Evolutionary conservation across 257 asterid species (phyloP), one percentile per base, ranked within the genome.

Genomic region (Sherardia arvensis): DNA sequence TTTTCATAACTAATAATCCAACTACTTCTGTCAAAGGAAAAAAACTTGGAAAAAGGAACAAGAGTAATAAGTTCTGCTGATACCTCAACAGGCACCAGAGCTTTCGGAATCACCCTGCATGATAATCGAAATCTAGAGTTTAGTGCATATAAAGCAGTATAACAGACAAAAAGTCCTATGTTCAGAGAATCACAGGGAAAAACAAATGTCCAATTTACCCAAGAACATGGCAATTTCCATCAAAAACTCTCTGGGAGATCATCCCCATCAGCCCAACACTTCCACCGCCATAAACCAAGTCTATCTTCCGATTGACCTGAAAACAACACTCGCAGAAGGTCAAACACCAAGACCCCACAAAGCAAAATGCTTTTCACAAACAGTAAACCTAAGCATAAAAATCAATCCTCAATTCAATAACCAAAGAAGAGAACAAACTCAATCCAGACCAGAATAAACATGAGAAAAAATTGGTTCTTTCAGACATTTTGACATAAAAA

Each of bases 261-360:
- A 90, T 73, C 47, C 99, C 99, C 97, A 93, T 93, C 64, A 93
- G 82, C 67, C 99, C 99, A 65, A 90, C 74, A 78, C 97, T 93
- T 53, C 99, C 99, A 74, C 99, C 99, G 12, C 97, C 99, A 78
- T 93, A 93, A 26, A 93, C 99, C 83, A 93, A 77, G 74, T 84
- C 79, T 76, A 93, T 83, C 77, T 84, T 93, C 83, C 96, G 88
- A 69, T 64, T 72, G 75, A 90, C 95, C 99, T 93, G 80, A 79
- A 78, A 66, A 56, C 56, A 73, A 56, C 71, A 69, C 33, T 40
- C 66, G 67, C 54, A 21, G 62, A 63, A 26, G 49, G 61, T 54
- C 62, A 61, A 65, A 45, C 32, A 64, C 59, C 25, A 59, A 69
- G 28, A 64, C 45, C 66, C 66, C 32, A 32, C 65, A 57, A 6